phyloP scores from a whole-genome alignment of 2,329 filamentous ascomycete species.

The Aspergillus awamori region DNA sequence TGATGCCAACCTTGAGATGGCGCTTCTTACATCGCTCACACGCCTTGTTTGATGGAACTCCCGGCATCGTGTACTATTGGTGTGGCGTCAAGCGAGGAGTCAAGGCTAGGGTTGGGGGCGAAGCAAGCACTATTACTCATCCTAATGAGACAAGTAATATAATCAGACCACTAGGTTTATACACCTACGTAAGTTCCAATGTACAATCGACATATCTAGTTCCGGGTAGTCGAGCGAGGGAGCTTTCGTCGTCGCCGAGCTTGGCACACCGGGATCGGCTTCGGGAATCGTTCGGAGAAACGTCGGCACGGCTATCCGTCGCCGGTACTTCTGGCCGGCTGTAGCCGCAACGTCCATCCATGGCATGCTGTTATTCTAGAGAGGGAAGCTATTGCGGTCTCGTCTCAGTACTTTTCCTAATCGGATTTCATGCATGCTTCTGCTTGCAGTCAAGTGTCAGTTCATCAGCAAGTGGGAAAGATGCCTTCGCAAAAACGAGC shows the following conservation, averaged over 20 bases:
- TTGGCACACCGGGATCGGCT: not conserved
- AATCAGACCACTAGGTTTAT: not conserved
- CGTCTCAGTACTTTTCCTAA: too few relatives aligned
- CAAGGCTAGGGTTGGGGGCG: not conserved
- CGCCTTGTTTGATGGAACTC: constrained; percentile 44
- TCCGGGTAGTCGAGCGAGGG: not conserved
- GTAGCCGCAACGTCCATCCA: too few relatives aligned
- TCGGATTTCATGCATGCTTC: too few relatives aligned
- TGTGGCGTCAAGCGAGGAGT: constrained; percentile 7
- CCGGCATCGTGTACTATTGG: constrained; percentile 34
- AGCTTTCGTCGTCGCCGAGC: constrained; percentile 1
- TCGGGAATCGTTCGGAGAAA: constrained; percentile 6
- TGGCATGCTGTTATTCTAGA: too few relatives aligned
- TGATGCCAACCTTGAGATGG: constrained; percentile 39
- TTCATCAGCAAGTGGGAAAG: too few relatives aligned
- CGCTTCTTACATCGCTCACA: constrained; percentile 45
- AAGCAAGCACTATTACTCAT: constrained; percentile 1
- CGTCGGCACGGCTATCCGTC: not conserved
- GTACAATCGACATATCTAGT: not conserved
- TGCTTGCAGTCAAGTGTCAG: too few relatives aligned
- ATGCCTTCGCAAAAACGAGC: too few relatives aligned
- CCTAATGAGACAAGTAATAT: not conserved
- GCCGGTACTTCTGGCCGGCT: too few relatives aligned
- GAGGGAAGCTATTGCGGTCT: too few relatives aligned
- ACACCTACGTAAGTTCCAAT: not conserved